Base-by-base conservation (phyloP, 495 filamentous ascomycete species). In the Evernia prunastri region DNA sequence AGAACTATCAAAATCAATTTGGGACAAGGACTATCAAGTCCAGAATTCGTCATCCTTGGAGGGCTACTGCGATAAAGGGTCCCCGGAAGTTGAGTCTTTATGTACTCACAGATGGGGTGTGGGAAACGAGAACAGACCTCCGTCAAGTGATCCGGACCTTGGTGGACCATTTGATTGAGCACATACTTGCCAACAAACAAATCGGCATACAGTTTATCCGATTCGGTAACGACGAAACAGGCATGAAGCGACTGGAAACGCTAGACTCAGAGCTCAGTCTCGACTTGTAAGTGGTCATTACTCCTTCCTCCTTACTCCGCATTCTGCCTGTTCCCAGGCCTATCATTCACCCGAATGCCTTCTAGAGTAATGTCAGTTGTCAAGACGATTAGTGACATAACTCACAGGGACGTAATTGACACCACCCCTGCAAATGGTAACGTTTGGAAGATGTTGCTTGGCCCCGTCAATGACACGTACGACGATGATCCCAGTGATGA, bases 121-220 rank as follows among this genome's bases (percentile, higher is more conserved):
- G 29, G 23, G 47, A 33, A 39, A 18, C 47, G 15, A 51, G 17
- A 42, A 58, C 27, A 60, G 66, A 59, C 5, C 17, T 68, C 17
- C 37, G 37, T n/a, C 25, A n/a, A 15, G 60, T 42, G 29, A 60
- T 67, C 42, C 45, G 37, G 15, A 25, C n/a, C 29, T 17, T 67
- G 13, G 57, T 67, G 1, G 40, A 35, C 13, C 20, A 18, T 10
- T 29, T 67, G n/a, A 36, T 8, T 23, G 67, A 23, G 59, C 61
- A 12, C 36, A 69, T 33, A 62, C 63, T 49, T 49, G 62, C 36
- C 61, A 64, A 36, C 59, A 72, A 62, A 68, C 74, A 60, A 20
- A 43, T 67, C 9, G 75, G 72, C 17, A 73, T 80, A 56, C 74
- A 80, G 58, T 80, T 80, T 68, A 74, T 80, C 56, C 72, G 72